Percentiles rank a stretch among this genome's conserved stretches.
Evolutionary conservation across 2,329 filamentous ascomycete genomes (phyloP).

Genomic region (Didymellaceae sp.): DNA sequence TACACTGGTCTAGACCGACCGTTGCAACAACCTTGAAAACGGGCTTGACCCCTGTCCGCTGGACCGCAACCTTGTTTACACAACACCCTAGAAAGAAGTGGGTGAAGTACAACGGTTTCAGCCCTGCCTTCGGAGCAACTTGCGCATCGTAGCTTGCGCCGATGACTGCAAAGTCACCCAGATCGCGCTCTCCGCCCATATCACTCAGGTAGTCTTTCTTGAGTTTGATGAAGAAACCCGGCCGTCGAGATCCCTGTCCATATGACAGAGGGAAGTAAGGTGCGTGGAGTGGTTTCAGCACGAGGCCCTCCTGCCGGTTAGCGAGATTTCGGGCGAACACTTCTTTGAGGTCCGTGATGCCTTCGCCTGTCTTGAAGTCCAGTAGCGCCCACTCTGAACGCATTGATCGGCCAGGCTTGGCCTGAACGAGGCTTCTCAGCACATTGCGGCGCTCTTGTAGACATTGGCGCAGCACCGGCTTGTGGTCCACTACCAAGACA

Average conservation of each 20-base stretch:
- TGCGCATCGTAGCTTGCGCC: constrained; percentile 74
- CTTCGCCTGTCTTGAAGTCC: constrained; percentile 61
- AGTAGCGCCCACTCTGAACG: constrained; percentile 72
- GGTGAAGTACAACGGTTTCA: constrained; percentile 72
- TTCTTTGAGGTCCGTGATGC: constrained; percentile 43
- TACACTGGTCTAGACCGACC: constrained; percentile 54
- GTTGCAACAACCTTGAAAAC: constrained; percentile 70
- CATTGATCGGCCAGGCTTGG: constrained; percentile 67
- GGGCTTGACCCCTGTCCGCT: constrained; percentile 60
- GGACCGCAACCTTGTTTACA: constrained; percentile 68
- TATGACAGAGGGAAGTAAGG: constrained; percentile 68
- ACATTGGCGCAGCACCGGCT: constrained; percentile 58
- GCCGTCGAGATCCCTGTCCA: constrained; percentile 31
- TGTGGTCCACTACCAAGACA: constrained; percentile 63
- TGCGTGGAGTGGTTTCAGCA: constrained; percentile 77
- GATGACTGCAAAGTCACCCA: constrained; percentile 79
- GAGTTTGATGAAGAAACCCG: constrained; percentile 73
- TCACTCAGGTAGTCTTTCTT: constrained; percentile 87
- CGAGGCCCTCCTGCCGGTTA: constrained; percentile 75
- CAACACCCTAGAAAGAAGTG: constrained; percentile 82
- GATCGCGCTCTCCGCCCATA: constrained; percentile 71
- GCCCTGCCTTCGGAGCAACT: constrained; percentile 63
- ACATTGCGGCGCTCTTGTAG: constrained; percentile 67
- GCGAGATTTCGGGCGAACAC: constrained; percentile 71
- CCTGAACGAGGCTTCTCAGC: constrained; percentile 63